These are phyloP conservation scores for Eragrostis tef DNA, from an alignment of 202 grass and related monocot species.

Conservation along the genomic window DNA sequence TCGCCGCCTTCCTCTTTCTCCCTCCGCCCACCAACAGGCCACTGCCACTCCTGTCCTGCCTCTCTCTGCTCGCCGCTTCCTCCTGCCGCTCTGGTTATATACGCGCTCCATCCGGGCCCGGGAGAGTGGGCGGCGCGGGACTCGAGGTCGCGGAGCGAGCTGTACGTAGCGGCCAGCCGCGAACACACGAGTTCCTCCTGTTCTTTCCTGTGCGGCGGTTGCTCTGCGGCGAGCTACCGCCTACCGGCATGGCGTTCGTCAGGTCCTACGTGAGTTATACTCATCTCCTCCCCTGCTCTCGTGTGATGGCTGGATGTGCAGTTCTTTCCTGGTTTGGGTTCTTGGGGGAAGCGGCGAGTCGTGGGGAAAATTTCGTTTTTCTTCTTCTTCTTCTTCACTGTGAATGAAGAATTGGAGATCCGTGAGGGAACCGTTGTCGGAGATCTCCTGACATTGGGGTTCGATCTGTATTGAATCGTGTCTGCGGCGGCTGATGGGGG, in stretches of 20 bases:
- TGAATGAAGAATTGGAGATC: neutral
- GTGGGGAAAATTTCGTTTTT: neutral
- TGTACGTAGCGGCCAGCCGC: neutral
- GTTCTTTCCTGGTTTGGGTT: neutral
- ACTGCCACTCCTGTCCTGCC: neutral
- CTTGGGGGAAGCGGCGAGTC: neutral
- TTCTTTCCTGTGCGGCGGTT: neutral
- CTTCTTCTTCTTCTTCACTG: neutral
- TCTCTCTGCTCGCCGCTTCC: neutral
- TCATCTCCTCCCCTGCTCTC: neutral
- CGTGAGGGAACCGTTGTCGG: neutral
- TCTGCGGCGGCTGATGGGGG: neutral
- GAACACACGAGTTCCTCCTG: no score
- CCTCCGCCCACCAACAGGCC: neutral
- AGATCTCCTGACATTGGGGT: neutral
- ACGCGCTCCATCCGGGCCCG: neutral
- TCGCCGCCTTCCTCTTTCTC: neutral
- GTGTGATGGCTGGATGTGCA: neutral
- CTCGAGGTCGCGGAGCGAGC: neutral
- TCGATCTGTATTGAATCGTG: neutral
- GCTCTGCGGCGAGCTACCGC: neutral
- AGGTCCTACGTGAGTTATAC: neutral
- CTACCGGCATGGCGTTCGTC: neutral
- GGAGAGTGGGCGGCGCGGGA: neutral
- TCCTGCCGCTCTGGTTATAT: neutral